These are phyloP conservation scores for Haemoproteus tartakovskyi DNA, from an alignment of 169 alveolate species.

Conservation along the genomic window DNA sequence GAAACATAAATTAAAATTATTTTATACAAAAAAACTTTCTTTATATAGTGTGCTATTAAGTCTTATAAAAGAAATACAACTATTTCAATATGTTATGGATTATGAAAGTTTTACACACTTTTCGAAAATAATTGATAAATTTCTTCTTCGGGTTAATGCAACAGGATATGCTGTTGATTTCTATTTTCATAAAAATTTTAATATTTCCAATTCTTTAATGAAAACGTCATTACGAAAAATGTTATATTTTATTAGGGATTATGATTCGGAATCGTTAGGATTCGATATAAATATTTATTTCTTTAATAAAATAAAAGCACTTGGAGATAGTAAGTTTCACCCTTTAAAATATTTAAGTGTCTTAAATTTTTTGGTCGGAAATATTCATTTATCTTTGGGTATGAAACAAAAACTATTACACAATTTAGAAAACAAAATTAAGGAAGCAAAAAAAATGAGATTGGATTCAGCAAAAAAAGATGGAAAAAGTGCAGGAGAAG, in stretches of 20 bases:
- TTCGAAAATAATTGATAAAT: conserved; percentile 39
- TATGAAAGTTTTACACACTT: conserved; percentile 23
- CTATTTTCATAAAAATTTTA: conserved; percentile 17
- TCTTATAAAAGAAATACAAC: conserved; percentile 49
- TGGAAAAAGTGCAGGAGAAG: too few relatives aligned
- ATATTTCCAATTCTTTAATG: conserved; percentile 13
- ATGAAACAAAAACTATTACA: too few relatives aligned
- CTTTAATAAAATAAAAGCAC: too few relatives aligned
- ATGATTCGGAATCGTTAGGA: conserved; percentile 10
- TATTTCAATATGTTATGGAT: conserved; percentile 44
- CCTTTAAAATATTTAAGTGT: too few relatives aligned
- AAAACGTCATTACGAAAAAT: conserved; percentile 18
- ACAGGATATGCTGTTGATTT: too few relatives aligned
- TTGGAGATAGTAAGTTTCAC: too few relatives aligned
- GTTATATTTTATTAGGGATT: conserved; percentile 12
- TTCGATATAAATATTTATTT: too few relatives aligned
- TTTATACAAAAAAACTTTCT: conserved; percentile 11
- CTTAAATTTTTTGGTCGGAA: too few relatives aligned
- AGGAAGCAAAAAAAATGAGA: too few relatives aligned
- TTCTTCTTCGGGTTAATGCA: conserved; percentile 5
- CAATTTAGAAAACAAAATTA: too few relatives aligned
- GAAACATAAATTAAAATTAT: conserved; percentile 21
- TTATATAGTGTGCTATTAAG: conserved; percentile 31
- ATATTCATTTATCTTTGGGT: too few relatives aligned
- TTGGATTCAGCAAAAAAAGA: too few relatives aligned